These are phyloP conservation scores for Dichotomocladium elegans DNA, from an alignment of 371 early-diverging fungal genomes.

Conservation along the genomic window DNA sequence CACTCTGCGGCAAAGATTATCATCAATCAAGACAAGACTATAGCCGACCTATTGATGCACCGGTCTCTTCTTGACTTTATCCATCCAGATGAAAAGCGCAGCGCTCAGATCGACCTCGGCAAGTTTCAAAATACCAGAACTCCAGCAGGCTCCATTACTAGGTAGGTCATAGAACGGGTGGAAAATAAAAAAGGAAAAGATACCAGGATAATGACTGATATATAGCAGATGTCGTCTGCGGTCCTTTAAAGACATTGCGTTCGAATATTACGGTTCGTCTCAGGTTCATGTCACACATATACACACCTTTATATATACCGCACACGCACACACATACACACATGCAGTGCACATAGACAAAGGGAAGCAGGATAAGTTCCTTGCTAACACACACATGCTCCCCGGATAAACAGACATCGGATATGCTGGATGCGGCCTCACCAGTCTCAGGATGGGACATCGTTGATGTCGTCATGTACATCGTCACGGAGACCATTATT, in stretches of 20 bases:
- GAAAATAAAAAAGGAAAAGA: neutral
- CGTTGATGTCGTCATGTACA: constrained; percentile 52
- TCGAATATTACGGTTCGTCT: too few species aligned
- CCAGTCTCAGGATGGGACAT: constrained; percentile 38
- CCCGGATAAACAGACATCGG: too few species aligned
- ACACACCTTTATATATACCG: too few species aligned
- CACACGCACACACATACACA: too few species aligned
- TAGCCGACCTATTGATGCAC: constrained; percentile 36
- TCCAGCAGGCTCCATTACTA: constrained; percentile 56
- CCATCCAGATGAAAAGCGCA: constrained; percentile 53
- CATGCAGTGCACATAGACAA: too few species aligned
- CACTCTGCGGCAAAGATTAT: constrained; percentile 26
- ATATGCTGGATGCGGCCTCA: too few species aligned
- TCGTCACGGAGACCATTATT: constrained; percentile 51
- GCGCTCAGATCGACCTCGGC: constrained; percentile 48
- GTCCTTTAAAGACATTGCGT: neutral
- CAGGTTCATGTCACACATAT: too few species aligned
- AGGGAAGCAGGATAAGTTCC: too few species aligned
- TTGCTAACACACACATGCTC: too few species aligned
- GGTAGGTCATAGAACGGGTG: constrained; percentile 23
- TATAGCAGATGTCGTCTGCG: neutral
- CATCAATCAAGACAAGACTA: constrained; percentile 19
- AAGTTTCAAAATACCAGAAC: constrained; percentile 47
- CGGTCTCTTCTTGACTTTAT: constrained; percentile 53
- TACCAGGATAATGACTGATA: neutral